phyloP scores from a whole-genome alignment of 371 early-diverging fungal genomes.

The Mycotypha africana region DNA sequence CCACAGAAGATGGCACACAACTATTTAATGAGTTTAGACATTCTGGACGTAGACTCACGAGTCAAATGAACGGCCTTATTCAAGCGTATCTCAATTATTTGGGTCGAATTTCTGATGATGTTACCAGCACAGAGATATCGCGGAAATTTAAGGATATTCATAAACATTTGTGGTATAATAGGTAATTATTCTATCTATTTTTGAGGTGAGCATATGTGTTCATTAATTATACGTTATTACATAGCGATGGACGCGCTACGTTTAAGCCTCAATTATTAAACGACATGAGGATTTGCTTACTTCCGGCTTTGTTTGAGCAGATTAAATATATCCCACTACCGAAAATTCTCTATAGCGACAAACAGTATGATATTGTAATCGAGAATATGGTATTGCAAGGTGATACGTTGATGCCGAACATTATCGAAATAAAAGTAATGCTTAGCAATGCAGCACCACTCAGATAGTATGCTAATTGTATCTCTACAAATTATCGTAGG shows the following conservation, averaged over 20 bases:
- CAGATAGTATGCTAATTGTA: no score
- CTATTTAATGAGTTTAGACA: slow-evolving; percentile 9
- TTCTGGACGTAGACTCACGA: slow-evolving; percentile 3
- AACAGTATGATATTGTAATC: slow-evolving; percentile 49
- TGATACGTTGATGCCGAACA: slow-evolving; percentile 52
- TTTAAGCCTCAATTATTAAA: slow-evolving; percentile 56
- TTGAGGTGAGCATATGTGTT: slow-evolving; percentile 1
- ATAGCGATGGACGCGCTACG: slow-evolving; percentile 38
- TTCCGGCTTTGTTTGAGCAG: slow-evolving; percentile 52
- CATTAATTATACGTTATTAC: no score
- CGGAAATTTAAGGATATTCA: slow-evolving; percentile 20
- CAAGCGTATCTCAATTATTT: slow-evolving; percentile 10
- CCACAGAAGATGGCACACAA: slow-evolving; percentile 24
- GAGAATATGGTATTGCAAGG: slow-evolving; percentile 55
- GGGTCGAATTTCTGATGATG: slow-evolving; percentile 20
- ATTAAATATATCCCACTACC: slow-evolving; percentile 61
- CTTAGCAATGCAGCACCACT: no score
- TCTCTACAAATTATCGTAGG: slow-evolving; percentile 12
- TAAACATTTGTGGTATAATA: slow-evolving; percentile 28
- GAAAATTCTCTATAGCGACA: slow-evolving; percentile 54
- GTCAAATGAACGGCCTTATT: slow-evolving; percentile 6
- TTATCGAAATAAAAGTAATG: slow-evolving; percentile 51
- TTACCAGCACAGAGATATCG: slow-evolving; percentile 20
- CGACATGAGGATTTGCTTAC: slow-evolving; percentile 46
- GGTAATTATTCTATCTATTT: slow-evolving; percentile 25